phyloP scores from a whole-genome alignment of 805 yeast species.

The Debaryomyces maramus region DNA sequence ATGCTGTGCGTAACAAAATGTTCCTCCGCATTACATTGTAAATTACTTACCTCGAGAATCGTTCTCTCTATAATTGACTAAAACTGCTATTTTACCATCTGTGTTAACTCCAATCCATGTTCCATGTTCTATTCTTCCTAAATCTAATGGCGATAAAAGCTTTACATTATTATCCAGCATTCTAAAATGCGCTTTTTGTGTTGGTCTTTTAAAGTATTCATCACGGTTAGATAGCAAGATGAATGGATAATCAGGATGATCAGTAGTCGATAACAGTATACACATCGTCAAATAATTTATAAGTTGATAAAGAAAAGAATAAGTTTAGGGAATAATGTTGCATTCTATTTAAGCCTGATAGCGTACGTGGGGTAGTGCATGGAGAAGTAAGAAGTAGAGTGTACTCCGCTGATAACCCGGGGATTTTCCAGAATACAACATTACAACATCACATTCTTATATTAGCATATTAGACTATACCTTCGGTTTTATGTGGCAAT shows the following conservation, averaged over 20 bases:
- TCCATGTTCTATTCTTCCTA: constrained; percentile 73
- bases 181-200: constrained; percentile 52
- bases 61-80: constrained; percentile 71
- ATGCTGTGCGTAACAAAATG: no score
- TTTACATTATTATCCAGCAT: constrained; percentile 30
- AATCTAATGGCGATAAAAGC: constrained; percentile 70
- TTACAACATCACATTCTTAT: no score
- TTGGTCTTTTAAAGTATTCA: constrained; percentile 75
- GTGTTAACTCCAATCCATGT: constrained; percentile 85
- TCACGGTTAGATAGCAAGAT: constrained; percentile 83
- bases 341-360: background rate
- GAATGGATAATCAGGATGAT: constrained; percentile 72
- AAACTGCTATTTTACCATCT: constrained; percentile 62
- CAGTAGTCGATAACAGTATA: constrained; percentile 65
- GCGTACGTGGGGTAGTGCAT: background rate
- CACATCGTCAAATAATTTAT: no score
- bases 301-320: no score
- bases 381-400: no score
- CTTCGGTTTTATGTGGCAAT: no score
- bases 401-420: no score
- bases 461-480: no score
- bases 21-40: background rate
- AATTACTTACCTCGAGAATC: constrained; percentile 16
- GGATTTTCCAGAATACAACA: no score
- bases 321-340: no score